Conservation (phyloP, 306 rosid species). For the Prunus padus region DNA sequence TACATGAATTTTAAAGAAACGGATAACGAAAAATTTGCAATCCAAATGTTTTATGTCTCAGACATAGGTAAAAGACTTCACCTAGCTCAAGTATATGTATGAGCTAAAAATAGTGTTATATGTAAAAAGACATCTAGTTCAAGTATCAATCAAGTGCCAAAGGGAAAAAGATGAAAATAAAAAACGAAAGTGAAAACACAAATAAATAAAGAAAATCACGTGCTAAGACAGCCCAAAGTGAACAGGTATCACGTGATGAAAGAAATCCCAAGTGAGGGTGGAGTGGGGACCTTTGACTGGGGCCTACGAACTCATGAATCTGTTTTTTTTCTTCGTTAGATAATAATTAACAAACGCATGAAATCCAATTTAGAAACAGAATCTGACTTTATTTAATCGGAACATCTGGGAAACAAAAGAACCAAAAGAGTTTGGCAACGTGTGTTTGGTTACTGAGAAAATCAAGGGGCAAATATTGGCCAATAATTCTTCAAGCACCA, state of each 20-base stretch:
- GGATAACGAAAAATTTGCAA: no score
- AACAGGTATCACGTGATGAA: conserved; percentile 9
- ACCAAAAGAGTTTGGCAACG: not conserved
- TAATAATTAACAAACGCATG: not conserved
- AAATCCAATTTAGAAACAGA: not conserved
- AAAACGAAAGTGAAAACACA: not conserved
- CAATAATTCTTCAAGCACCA: not conserved
- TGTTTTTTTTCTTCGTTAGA: not conserved
- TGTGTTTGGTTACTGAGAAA: not conserved
- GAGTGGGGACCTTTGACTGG: not conserved
- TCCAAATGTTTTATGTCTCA: no score
- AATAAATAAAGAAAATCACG: conserved; percentile 4
- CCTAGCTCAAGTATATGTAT: no score
- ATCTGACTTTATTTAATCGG: not conserved
- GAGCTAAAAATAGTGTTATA: no score
- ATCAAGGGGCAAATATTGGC: not conserved
- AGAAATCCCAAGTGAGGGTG: not conserved
- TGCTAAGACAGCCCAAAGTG: conserved; percentile 11
- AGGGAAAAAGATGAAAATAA: not conserved
- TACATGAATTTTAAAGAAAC: no score
- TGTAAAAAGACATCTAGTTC: not conserved
- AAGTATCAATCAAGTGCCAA: not conserved
- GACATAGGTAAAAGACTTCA: no score
- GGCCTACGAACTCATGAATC: not conserved
- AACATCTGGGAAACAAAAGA: not conserved